Conservation (phyloP, 805 yeast species). For the Metschnikowia cubensis region DNA sequence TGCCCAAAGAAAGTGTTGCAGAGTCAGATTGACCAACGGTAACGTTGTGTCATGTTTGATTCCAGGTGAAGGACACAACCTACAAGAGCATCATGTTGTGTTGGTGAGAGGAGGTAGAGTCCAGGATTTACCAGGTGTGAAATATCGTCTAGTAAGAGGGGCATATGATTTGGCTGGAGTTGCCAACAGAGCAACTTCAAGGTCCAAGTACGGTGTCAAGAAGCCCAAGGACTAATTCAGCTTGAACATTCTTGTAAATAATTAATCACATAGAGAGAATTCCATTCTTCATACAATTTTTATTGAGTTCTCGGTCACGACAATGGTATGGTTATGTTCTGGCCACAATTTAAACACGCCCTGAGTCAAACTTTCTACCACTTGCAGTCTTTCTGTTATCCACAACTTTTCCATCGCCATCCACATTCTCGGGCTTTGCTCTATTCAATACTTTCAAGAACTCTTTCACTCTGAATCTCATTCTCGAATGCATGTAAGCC, state of each 20-base stretch:
- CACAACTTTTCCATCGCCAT: conserved; percentile 51
- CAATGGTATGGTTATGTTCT: neutral
- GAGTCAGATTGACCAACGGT: conserved; percentile 90
- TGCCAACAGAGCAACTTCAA: conserved; percentile 82
- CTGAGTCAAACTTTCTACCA: conserved; percentile 59
- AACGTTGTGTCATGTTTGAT: conserved; percentile 86
- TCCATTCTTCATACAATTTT: neutral
- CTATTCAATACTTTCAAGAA: conserved; percentile 93
- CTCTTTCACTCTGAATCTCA: conserved; percentile 93
- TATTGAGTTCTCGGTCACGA: neutral
- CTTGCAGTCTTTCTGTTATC: conserved; percentile 63
- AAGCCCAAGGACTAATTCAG: conserved; percentile 47
- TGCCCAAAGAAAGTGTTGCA: conserved; percentile 94
- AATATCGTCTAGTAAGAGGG: conserved; percentile 91
- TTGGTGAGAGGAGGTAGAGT: conserved; percentile 97
- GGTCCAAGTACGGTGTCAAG: conserved; percentile 93
- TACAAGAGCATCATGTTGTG: conserved; percentile 96
- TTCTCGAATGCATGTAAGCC: conserved; percentile 97
- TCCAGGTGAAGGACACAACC: conserved; percentile 98
- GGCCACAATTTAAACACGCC: conserved; percentile 9
- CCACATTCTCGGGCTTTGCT: conserved; percentile 90
- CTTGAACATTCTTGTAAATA: conserved; percentile 5
- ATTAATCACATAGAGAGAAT: neutral
- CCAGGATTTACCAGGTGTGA: conserved; percentile 97
- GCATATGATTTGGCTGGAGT: conserved; percentile 92